A percentile compares a stretch with the other conserved stretches of the same genome.
Conservation (phyloP, 2,329 filamentous ascomycete genomes). For the Plectosphaerella plurivora region DNA sequence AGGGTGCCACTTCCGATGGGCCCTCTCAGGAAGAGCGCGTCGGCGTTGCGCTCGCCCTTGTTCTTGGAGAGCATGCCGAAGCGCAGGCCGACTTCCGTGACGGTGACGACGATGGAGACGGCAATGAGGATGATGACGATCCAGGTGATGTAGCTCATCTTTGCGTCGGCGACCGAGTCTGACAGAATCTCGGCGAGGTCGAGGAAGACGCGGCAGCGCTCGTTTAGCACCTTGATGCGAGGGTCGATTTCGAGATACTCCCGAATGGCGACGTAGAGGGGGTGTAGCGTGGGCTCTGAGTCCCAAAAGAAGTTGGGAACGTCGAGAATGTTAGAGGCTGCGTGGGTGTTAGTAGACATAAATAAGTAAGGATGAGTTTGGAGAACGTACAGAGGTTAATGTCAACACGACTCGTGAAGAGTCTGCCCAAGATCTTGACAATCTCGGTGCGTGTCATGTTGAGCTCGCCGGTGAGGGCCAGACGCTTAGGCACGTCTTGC, state of each 20-base stretch:
- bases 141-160: slow-evolving; percentile 96
- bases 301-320: slow-evolving; percentile 99
- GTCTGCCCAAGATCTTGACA: slow-evolving; percentile 80
- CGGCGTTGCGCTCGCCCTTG: slow-evolving; percentile 11
- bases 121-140: slow-evolving; percentile 95
- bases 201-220: slow-evolving; percentile 92
- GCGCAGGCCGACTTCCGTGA: slow-evolving; percentile 80
- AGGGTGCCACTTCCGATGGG: background rate
- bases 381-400: slow-evolving; percentile 84
- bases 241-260: slow-evolving; percentile 98
- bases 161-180: slow-evolving; percentile 86
- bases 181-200: slow-evolving; percentile 93
- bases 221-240: slow-evolving; percentile 93
- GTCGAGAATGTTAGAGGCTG: slow-evolving; percentile 92
- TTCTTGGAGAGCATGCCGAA: slow-evolving; percentile 66
- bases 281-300: slow-evolving; percentile 88
- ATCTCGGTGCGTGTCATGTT: slow-evolving; percentile 92
- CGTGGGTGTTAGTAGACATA: background rate
- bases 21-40: background rate
- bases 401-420: slow-evolving; percentile 93
- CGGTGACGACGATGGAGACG: slow-evolving; percentile 85
- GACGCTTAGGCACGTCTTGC: slow-evolving; percentile 82
- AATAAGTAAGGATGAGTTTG: background rate
- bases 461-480: slow-evolving; percentile 84
- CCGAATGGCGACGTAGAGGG: slow-evolving; percentile 88